Base-by-base conservation (phyloP, 23 red algal genomes). In the Gracilaria vermiculophylla region DNA sequence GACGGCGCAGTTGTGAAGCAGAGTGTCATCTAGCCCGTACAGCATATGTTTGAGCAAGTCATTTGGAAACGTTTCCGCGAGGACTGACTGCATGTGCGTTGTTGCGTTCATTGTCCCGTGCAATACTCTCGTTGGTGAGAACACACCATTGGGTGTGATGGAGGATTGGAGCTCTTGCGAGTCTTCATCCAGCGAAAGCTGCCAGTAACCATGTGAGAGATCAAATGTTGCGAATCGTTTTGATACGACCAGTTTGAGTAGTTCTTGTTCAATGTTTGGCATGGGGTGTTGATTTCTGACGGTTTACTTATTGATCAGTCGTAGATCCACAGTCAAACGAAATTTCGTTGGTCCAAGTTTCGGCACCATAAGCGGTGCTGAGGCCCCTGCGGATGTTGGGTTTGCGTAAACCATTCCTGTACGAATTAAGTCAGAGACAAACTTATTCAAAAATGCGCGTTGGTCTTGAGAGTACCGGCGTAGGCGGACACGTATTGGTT, bases 101-200 rank as follows among this genome's bases (percentile, higher is more conserved):
- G 50, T 37, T 6, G 79, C 79, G 60, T 83, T 83, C 3, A 6
- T 65, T 0, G 50, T 83, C 11, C 80, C 58, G 11, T 83, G 80
- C n/a, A 65, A 45, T 12, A 83, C 80, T 0, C 58, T 8, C 0
- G 80, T 83, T 2, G 17, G 45, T 13, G 16, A 32, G 32, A 62
- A 82, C 17, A 82, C 42, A 15, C 78, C 50, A 54, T 37, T 37
- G 20, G 0, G 49, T 29, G 0, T 82, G 0, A 82, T 62, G 19
- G 29, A 41, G 12, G 76, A 55, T 52, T 82, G 78, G 19, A 31
- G 36, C 20, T 58, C 78, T 62, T 41, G 78, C n/a, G 53, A 82
- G 31, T 39, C 31, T 20, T 15, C 31, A 11, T 2, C 0, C 0
- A 82, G 50, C 49, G 29, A 0, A 31, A 82, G 20, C 49, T 62